Evolutionary conservation across 2,329 filamentous ascomycete genomes (phyloP).

Genomic region (Penicillium sp.): DNA sequence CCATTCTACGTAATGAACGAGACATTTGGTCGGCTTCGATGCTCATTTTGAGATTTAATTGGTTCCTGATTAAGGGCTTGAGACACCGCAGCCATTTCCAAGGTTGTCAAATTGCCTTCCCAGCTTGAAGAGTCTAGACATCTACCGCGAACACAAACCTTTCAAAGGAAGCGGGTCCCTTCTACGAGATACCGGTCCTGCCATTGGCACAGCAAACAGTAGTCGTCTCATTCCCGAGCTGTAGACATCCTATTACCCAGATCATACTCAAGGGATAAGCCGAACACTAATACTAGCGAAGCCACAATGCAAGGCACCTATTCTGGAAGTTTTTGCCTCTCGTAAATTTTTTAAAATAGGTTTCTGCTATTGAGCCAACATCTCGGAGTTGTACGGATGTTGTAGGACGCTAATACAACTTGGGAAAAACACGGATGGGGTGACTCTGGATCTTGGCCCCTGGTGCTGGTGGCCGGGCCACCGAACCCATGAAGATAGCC

Average conservation of each 20-base stretch:
- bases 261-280: neutral
- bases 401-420: neutral
- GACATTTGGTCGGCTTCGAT: neutral
- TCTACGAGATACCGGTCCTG: neutral
- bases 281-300: neutral
- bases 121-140: neutral
- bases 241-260: neutral
- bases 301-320: neutral
- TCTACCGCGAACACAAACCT: neutral
- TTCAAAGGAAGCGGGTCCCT: neutral
- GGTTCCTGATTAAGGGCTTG: neutral
- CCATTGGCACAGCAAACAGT: neutral
- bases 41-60: neutral
- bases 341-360: too few species aligned
- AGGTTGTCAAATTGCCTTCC: neutral
- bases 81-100: neutral
- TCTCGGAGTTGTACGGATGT: neutral
- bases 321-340: neutral
- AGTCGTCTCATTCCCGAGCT: neutral
- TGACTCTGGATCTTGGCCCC: neutral
- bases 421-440: neutral
- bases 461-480: neutral
- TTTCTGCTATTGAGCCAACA: neutral
- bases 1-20: neutral
- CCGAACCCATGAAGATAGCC: neutral